Percentiles rank a stretch among this genome's conserved stretches.
phyloP scores from a whole-genome alignment of 345 rosid genomes.

The Eucalyptus camaldulensis region DNA sequence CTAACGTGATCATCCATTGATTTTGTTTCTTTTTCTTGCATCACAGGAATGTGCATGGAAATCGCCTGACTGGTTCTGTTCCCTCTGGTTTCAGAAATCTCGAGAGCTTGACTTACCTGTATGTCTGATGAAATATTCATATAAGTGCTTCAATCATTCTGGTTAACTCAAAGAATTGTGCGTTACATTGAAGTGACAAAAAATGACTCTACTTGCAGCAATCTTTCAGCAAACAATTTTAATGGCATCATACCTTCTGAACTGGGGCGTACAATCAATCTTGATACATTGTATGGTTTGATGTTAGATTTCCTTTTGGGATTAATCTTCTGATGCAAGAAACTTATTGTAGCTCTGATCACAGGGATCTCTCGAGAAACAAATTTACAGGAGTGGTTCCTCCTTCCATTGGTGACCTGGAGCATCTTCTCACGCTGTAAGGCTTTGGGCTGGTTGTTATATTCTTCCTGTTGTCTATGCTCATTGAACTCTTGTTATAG shows the following conservation, averaged over 20 bases:
- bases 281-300: constrained; percentile 63
- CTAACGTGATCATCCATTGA: no score
- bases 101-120: constrained; percentile 87
- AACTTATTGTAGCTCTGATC: neutral
- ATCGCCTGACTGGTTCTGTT: constrained; percentile 60
- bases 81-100: constrained; percentile 68
- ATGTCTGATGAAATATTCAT: constrained; percentile 2
- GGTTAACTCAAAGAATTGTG: neutral
- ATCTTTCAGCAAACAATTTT: constrained; percentile 68
- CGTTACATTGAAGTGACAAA: neutral
- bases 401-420: constrained; percentile 71
- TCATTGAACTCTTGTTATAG: neutral
- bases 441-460: neutral
- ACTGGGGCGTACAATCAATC: constrained; percentile 76
- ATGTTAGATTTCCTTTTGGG: neutral
- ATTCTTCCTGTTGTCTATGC: neutral
- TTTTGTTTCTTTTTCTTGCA: neutral
- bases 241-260: constrained; percentile 63
- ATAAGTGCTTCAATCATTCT: neutral
- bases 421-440: constrained; percentile 89
- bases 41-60: constrained; percentile 79
- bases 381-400: constrained; percentile 68
- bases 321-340: neutral
- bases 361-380: constrained; percentile 83
- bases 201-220: constrained; percentile 20